Evolutionary conservation across 1,284 basidiomycete species (phyloP), one percentile per base, ranked within the genome.

Genomic region (Boletellus sp.): DNA sequence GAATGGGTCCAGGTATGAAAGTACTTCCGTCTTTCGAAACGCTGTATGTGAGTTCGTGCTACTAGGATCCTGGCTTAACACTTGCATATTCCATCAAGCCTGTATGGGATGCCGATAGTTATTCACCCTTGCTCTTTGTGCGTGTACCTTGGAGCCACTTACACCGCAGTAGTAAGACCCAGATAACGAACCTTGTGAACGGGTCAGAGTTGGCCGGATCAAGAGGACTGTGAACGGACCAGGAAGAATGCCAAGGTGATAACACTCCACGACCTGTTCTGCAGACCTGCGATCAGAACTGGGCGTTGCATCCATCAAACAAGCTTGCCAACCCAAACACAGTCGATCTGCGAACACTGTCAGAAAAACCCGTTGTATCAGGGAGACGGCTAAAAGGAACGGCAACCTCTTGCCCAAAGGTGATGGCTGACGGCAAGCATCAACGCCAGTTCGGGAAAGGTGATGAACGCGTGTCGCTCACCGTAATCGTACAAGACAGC

Each of bases 401-500:
- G 40, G n/a, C 21, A 10, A 57, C 51, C 52, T 61, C 56, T 4
- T 45, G 25, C 5, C 47, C 19, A 21, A 61, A 35, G 2, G 54
- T 49, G 10, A 61, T 36, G 26, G 55, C 56, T 58, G 26, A 38
- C 14, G 14, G 14, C 19, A 29, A 25, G 10, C 5, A 5, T 44
- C 16, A 33, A n/a, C 8, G 21, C 21, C 7, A 29, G 20, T 16
- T 39, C 6, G 5, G 47, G 11, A 8, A 14, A 5, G n/a, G 5
- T 5, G 17, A 27, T 21, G 2, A 22, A 27, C 7, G 17, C 25
- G 17, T 8, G 17, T 6, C n/a, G 42, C 57, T 49, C 40, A 60
- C 56, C 14, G 30, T 58, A 61, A 25, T 61, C 56, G 40, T 61
- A 57, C 20, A 13, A 1, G 26, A 55, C 29, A 2, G 33, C 59